These are phyloP conservation scores for Blastobotrys petasosporus DNA, from an alignment of 1,139 yeast species.

Conservation along the genomic window DNA sequence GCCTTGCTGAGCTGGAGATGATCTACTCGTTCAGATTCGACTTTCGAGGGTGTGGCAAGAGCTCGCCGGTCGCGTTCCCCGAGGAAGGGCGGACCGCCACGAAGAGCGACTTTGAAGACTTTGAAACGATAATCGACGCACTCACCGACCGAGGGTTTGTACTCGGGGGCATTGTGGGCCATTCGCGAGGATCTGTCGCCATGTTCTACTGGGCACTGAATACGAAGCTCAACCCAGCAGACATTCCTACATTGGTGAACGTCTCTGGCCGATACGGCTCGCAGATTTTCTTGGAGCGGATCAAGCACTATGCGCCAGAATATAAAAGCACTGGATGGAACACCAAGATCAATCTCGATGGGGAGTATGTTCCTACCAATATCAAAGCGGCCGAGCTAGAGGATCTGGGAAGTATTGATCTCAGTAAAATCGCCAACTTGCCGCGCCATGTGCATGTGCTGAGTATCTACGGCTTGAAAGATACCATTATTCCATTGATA, in stretches of 20 bases:
- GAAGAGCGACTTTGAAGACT: constrained; percentile 61
- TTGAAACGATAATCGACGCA: constrained; percentile 36
- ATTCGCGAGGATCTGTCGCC: constrained; percentile 78
- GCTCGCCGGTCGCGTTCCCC: constrained; percentile 48
- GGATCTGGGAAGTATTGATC: constrained; percentile 49
- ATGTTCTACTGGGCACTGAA: constrained; percentile 63
- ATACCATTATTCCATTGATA: constrained; percentile 55
- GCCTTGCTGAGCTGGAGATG: constrained; percentile 54
- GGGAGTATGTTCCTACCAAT: constrained; percentile 39
- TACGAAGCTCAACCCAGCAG: constrained; percentile 23
- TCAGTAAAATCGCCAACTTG: constrained; percentile 40
- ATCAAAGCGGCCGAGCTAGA: constrained; percentile 50
- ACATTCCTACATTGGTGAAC: constrained; percentile 61
- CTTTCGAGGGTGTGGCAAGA: constrained; percentile 79
- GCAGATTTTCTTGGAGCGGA: constrained; percentile 33
- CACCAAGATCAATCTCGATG: constrained; percentile 33
- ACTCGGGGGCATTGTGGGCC: constrained; percentile 54
- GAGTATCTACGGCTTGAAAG: constrained; percentile 67
- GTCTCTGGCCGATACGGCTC: constrained; percentile 58
- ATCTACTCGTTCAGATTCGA: constrained; percentile 67
- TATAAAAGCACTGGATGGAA: constrained; percentile 34
- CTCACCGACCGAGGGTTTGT: constrained; percentile 43
- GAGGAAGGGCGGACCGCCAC: constrained; percentile 51
- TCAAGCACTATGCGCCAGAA: constrained; percentile 27
- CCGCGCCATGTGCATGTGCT: constrained; percentile 43